phyloP scores from a whole-genome alignment of 140 eudicot species.

The Stevia rebaudiana region DNA sequence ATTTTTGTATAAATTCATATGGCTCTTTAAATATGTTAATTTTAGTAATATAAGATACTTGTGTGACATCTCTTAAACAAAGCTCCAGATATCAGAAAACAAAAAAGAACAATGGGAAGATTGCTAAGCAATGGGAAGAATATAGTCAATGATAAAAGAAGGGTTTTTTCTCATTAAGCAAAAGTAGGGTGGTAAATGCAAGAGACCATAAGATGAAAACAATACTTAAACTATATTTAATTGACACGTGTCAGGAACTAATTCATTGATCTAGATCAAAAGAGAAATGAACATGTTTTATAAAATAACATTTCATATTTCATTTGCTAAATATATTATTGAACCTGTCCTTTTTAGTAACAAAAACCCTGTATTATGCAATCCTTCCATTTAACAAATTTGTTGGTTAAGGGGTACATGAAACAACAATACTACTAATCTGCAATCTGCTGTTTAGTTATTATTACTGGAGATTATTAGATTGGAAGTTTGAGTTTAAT shows the following conservation, averaged over 20 bases:
- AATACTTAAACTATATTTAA: not conserved
- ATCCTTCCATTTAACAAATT: not conserved
- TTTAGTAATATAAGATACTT: too few species aligned
- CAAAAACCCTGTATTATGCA: not conserved
- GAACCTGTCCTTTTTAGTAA: not conserved
- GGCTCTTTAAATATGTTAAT: too few species aligned
- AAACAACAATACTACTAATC: not conserved
- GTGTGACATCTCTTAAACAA: not conserved
- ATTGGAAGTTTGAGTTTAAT: not conserved
- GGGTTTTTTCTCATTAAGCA: constrained; percentile 6
- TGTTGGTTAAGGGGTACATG: not conserved
- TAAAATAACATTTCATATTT: not conserved
- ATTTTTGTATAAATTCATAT: too few species aligned
- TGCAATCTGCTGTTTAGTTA: not conserved
- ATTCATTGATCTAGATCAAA: constrained; percentile 30
- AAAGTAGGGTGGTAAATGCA: not conserved
- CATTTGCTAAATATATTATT: constrained; percentile 1
- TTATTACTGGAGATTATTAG: not conserved
- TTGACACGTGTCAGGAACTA: constrained; percentile 6
- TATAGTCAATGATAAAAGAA: not conserved
- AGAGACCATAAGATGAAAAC: constrained; percentile 1
- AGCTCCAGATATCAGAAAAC: not conserved
- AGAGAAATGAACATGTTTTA: not conserved
- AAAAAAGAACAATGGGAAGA: not conserved
- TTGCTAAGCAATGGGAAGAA: not conserved